Percentiles rank a stretch among this genome's conserved stretches.
Conservation (phyloP, 2,329 filamentous ascomycete genomes). For the Trichoderma atrobrunneum region DNA sequence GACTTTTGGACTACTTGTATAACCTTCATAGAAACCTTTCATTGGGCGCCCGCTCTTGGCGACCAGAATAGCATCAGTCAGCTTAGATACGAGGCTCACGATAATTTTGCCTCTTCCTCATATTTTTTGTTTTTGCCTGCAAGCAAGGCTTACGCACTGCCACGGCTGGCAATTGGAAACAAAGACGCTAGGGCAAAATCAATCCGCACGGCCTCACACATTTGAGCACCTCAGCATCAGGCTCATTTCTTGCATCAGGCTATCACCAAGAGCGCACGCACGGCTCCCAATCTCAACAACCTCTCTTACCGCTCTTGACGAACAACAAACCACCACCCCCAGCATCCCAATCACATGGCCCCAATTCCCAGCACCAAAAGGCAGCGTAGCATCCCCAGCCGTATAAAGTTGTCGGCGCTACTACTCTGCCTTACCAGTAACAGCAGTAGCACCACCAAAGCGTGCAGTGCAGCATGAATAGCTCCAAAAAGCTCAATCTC, state of each 20-base stretch:
- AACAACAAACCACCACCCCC: neutral
- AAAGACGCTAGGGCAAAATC: neutral
- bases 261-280: neutral
- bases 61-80: neutral
- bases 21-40: neutral
- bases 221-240: neutral
- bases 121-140: neutral
- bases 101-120: neutral
- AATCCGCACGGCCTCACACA: neutral
- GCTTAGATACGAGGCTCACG: neutral
- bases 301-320: neutral
- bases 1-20: neutral
- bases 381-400: neutral
- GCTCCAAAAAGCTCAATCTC: neutral
- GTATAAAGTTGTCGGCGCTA: neutral
- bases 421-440: neutral
- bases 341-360: neutral
- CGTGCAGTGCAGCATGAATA: neutral
- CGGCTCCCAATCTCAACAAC: neutral
- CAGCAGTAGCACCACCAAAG: neutral
- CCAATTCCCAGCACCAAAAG: neutral
- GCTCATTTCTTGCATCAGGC: neutral
- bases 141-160: neutral
- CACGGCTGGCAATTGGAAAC: neutral
- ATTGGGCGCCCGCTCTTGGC: neutral